Evolutionary conservation across 192 early-diverging fungal species (phyloP).

Genomic region (Obelidium mucronatum): DNA sequence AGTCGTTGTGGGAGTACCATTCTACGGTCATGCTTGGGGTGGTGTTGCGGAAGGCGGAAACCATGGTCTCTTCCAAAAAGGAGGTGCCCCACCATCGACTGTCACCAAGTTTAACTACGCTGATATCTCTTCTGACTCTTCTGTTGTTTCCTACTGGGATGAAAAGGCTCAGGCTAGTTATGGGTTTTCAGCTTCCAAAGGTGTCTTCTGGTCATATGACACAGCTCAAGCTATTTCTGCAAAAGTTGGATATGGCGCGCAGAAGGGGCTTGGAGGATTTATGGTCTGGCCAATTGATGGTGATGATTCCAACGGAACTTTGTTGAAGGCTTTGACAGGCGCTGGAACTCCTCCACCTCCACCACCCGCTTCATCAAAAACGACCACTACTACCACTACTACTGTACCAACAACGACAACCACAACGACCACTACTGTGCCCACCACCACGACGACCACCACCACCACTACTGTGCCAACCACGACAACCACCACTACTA

Average conservation of each 20-base stretch:
- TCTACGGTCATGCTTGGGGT: slow-evolving; percentile 33
- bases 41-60: neutral
- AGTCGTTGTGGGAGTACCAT: slow-evolving; percentile 41
- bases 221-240: slow-evolving; percentile 18
- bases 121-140: slow-evolving; percentile 9
- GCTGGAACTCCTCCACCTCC: neutral
- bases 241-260: slow-evolving; percentile 24
- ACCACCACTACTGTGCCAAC: too few species aligned
- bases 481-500: too few species aligned
- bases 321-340: slow-evolving; percentile 2
- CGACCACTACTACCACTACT: neutral
- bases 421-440: neutral
- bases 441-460: neutral
- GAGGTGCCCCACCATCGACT: neutral
- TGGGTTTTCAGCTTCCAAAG: slow-evolving; percentile 22
- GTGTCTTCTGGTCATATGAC: slow-evolving; percentile 30
- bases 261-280: too few species aligned
- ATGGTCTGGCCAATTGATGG: slow-evolving; percentile 24
- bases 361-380: neutral
- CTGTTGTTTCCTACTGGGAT: slow-evolving; percentile 37
- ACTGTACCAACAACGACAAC: neutral
- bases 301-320: neutral
- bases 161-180: slow-evolving; percentile 36
- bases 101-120: slow-evolving; percentile 13
- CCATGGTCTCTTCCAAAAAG: slow-evolving; percentile 13